A percentile compares a stretch with the other conserved stretches of the same genome.
These are phyloP conservation scores for Beauveria varroae DNA, from an alignment of 2,329 filamentous ascomycete genomes.

Conservation along the genomic window DNA sequence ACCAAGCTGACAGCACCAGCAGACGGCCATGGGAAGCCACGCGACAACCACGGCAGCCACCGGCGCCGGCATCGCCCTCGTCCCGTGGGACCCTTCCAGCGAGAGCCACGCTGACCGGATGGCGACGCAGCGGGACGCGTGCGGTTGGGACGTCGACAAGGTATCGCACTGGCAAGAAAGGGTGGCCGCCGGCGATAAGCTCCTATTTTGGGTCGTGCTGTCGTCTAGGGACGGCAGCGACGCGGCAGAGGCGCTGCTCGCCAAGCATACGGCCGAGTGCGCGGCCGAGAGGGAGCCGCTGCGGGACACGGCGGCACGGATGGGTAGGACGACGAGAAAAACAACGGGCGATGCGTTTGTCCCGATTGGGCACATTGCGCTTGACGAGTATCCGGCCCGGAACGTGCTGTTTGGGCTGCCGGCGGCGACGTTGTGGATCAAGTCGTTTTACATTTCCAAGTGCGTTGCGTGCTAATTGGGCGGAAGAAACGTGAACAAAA, in stretches of 20 bases:
- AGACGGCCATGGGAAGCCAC: background rate
- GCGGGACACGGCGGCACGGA: conserved; percentile 25
- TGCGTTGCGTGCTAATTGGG: conserved; percentile 7
- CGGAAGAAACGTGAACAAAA: too few species aligned
- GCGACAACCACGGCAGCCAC: background rate
- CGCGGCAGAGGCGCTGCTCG: conserved; percentile 18
- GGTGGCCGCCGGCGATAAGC: conserved; percentile 27
- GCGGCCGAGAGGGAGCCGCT: conserved; percentile 17
- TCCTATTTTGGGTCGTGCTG: conserved; percentile 33
- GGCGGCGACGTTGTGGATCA: conserved; percentile 29
- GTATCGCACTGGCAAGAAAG: conserved; percentile 28
- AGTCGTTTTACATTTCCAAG: conserved; percentile 33
- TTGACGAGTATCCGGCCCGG: conserved; percentile 25
- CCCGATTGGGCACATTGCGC: conserved; percentile 34
- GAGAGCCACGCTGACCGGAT: conserved; percentile 32
- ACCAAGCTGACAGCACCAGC: background rate
- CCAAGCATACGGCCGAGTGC: conserved; percentile 18
- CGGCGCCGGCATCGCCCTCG: conserved; percentile 23
- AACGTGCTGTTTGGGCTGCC: conserved; percentile 25
- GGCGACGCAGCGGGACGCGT: conserved; percentile 35
- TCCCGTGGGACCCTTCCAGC: conserved; percentile 37
- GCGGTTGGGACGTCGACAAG: conserved; percentile 34
- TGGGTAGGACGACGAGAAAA: conserved; percentile 21
- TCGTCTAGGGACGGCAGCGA: background rate
- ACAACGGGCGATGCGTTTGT: conserved; percentile 25